Conservation (phyloP, 345 rosid genomes). For the Heritiera fomes region DNA sequence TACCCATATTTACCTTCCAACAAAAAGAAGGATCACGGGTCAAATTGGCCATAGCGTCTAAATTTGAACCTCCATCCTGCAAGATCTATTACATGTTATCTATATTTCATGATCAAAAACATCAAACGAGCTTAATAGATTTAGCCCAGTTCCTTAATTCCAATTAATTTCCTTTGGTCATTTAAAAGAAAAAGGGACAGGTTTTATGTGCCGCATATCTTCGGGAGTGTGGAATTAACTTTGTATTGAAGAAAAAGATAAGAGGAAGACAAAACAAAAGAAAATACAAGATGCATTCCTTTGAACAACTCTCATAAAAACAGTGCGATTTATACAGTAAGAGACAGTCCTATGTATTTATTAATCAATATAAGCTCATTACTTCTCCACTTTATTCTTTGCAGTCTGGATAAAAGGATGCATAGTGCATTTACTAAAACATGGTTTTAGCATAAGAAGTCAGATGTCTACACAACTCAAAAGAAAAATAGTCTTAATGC, state of each 20-base stretch:
- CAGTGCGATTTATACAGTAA: background rate
- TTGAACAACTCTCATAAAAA: background rate
- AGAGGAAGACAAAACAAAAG: background rate
- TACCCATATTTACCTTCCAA: constrained; percentile 56
- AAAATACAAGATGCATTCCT: background rate
- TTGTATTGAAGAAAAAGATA: background rate
- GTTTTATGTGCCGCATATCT: background rate
- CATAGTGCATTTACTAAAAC: background rate
- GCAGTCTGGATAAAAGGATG: background rate
- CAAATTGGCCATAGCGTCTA: constrained; percentile 45
- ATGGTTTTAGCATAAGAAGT: background rate
- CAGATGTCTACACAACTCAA: background rate
- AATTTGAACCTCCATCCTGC: constrained; percentile 59
- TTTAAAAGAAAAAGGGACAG: background rate
- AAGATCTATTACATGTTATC: constrained; percentile 4
- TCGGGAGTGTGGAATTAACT: background rate
- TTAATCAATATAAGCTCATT: background rate
- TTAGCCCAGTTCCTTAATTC: background rate
- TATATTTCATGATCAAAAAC: background rate
- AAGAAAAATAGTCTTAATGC: background rate
- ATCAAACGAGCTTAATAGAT: background rate
- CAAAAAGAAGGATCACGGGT: constrained; percentile 57
- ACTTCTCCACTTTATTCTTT: background rate
- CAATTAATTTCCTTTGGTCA: background rate
- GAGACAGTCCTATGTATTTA: background rate